Evolutionary conservation across 1,284 basidiomycete species (phyloP).

Genomic region (Cryptococcus jaspeensis): DNA sequence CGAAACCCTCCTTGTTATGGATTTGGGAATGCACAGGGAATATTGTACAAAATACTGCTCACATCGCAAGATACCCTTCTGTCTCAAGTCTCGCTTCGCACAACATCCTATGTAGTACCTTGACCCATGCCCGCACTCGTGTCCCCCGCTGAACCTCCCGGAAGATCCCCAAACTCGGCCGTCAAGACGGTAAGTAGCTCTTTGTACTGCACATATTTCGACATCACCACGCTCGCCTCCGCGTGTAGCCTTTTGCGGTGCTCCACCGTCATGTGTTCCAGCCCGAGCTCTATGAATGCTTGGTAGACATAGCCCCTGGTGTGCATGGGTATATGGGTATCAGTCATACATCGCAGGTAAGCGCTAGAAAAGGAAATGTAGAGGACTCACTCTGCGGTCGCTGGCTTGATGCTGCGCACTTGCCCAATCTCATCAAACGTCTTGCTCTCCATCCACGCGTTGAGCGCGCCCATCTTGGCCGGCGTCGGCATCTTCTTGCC

Average conservation of each 20-base stretch:
- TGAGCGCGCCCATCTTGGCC: slow-evolving; percentile 22
- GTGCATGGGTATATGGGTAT: not conserved
- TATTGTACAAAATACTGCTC: no score
- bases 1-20: no score
- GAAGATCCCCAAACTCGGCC: not conserved
- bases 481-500: slow-evolving; percentile 11
- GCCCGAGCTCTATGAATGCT: slow-evolving; percentile 5
- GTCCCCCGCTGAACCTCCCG: not conserved
- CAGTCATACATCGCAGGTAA: not conserved
- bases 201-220: slow-evolving; percentile 3
- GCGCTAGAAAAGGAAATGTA: no score
- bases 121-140: not conserved
- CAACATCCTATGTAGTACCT: not conserved
- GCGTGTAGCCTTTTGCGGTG: slow-evolving; percentile 9
- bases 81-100: not conserved
- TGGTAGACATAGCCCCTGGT: slow-evolving; percentile 14
- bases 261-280: not conserved
- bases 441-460: slow-evolving; percentile 21
- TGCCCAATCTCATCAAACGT: slow-evolving; percentile 18
- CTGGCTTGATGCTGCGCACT: slow-evolving; percentile 18
- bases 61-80: no score
- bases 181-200: not conserved
- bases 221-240: slow-evolving; percentile 2
- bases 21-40: no score
- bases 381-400: slow-evolving; percentile 27